A percentile compares a stretch with the other conserved stretches of the same genome.
phyloP scores from a whole-genome alignment of 108 stramenopile species.

The Nitzschia palea region DNA sequence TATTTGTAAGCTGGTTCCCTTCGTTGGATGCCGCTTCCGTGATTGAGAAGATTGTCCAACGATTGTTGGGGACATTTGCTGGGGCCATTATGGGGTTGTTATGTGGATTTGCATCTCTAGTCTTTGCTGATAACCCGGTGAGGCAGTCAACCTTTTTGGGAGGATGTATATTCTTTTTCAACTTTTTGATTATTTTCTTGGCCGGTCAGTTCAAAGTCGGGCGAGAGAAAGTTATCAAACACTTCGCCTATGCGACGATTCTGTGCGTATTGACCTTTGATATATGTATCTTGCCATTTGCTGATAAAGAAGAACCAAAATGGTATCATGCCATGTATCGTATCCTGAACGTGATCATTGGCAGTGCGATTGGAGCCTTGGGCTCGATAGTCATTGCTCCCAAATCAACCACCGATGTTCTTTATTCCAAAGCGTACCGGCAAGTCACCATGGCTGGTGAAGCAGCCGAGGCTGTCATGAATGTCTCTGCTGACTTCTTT shows the following conservation, averaged over 20 bases:
- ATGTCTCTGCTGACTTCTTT: conserved; percentile 28
- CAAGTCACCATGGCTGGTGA: conserved; percentile 38
- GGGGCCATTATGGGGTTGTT: conserved; percentile 28
- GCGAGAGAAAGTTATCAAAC: conserved; percentile 12
- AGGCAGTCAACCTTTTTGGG: conserved; percentile 20
- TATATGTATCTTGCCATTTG: conserved; percentile 34
- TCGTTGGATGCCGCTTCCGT: conserved; percentile 36
- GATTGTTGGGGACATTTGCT: conserved; percentile 31
- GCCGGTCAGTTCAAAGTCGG: conserved; percentile 18
- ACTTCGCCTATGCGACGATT: conserved; percentile 28
- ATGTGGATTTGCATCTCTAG: conserved; percentile 26
- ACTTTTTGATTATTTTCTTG: conserved; percentile 21
- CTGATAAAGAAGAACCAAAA: conserved; percentile 12
- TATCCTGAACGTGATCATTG: conserved; percentile 33
- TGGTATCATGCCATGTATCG: conserved; percentile 22
- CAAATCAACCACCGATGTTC: conserved; percentile 24
- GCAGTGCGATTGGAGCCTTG: conserved; percentile 26
- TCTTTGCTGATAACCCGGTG: background rate
- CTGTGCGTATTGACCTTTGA: conserved; percentile 33
- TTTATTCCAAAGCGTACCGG: conserved; percentile 8
- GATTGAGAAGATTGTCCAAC: conserved; percentile 33
- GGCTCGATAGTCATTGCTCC: conserved; percentile 27
- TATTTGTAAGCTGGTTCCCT: conserved; percentile 43
- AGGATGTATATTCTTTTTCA: conserved; percentile 9
- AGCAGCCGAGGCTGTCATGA: conserved; percentile 30